A percentile compares a stretch with the other conserved stretches of the same genome.
Conservation (phyloP, 164 flowering plant species). For the Annona cherimola region DNA sequence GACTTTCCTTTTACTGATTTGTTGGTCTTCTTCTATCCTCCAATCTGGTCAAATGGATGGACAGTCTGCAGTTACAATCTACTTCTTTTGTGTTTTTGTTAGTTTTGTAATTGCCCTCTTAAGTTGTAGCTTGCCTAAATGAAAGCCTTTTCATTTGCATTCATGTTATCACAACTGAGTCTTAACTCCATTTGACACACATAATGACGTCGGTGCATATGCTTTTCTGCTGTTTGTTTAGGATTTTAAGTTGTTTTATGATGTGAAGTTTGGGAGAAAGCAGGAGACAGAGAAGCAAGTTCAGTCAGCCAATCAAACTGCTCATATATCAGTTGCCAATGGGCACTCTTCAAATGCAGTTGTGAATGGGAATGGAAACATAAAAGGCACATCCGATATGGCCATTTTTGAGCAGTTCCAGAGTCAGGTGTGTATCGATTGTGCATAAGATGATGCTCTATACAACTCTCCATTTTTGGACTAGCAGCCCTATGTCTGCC, state of each 20-base stretch:
- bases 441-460: neutral
- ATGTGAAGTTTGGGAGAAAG: conserved; percentile 92
- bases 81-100: neutral
- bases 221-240: conserved; percentile 8
- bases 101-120: neutral
- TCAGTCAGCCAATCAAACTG: conserved; percentile 12
- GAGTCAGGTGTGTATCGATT: conserved; percentile 42
- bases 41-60: neutral
- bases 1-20: neutral
- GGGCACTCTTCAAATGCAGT: conserved; percentile 27
- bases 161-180: neutral
- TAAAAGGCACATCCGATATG: conserved; percentile 47
- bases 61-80: neutral
- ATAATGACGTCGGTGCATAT: neutral
- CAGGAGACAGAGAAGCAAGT: conserved; percentile 26
- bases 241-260: conserved; percentile 90
- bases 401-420: conserved; percentile 75
- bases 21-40: neutral
- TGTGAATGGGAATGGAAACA: conserved; percentile 48
- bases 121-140: neutral
- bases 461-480: neutral
- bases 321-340: conserved; percentile 24
- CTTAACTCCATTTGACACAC: neutral
- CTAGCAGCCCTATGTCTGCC: neutral
- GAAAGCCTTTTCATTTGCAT: neutral